These are phyloP conservation scores for Boletus vermiculosoides DNA, from an alignment of 768 basidiomycete species.

Conservation along the genomic window DNA sequence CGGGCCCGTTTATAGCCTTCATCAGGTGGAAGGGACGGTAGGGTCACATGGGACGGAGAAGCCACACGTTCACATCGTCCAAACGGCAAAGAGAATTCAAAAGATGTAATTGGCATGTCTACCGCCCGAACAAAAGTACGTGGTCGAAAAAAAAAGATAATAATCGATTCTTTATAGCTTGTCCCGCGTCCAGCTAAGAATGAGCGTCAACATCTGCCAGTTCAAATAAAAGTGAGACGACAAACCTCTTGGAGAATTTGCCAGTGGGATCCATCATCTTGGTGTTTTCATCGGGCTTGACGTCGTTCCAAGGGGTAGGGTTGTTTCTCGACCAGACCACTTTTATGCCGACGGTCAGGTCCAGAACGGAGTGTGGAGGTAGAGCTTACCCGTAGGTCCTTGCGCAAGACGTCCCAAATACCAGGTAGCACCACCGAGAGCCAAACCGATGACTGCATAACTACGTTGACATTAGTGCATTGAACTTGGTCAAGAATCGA, in stretches of 20 bases:
- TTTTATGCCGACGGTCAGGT: constrained; percentile 20
- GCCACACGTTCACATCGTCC: constrained; percentile 3
- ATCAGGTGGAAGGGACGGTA: background rate
- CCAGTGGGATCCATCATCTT: constrained; percentile 71
- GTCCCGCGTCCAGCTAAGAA: constrained; percentile 68
- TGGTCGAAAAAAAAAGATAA: background rate
- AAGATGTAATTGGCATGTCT: constrained; percentile 22
- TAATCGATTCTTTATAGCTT: constrained; percentile 48
- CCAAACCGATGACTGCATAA: constrained; percentile 49
- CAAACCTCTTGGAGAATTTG: constrained; percentile 66
- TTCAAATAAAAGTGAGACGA: background rate
- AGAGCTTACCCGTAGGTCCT: constrained; percentile 50
- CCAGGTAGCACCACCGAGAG: constrained; percentile 59
- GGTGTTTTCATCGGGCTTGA: constrained; percentile 71
- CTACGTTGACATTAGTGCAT: constrained; percentile 30
- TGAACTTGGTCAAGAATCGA: constrained; percentile 4
- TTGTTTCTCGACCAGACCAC: constrained; percentile 68
- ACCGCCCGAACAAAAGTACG: constrained; percentile 15
- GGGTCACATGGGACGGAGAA: constrained; percentile 3
- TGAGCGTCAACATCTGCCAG: background rate
- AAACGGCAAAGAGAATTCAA: background rate
- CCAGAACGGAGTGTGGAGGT: background rate
- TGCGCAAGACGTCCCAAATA: constrained; percentile 63
- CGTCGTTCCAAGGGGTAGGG: constrained; percentile 86
- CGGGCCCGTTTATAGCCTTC: background rate